These are phyloP conservation scores for Boletus tylopilopsis DNA, from an alignment of 768 basidiomycete species.

Conservation along the genomic window DNA sequence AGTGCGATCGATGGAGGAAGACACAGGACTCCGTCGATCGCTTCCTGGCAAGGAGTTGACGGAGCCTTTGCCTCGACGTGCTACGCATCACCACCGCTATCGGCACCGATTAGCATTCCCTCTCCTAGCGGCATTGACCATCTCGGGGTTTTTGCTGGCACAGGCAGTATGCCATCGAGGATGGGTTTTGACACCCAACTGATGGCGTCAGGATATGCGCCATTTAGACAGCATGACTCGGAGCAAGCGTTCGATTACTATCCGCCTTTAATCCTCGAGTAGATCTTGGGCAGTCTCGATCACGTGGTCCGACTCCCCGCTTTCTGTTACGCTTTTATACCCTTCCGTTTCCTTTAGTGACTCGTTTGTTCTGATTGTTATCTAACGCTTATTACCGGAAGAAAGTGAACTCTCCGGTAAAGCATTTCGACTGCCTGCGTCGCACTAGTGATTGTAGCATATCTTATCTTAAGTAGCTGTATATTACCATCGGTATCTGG, in stretches of 20 bases:
- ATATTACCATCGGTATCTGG: conserved; percentile 10
- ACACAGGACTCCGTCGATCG: conserved; percentile 19
- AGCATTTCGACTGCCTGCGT: conserved; percentile 7
- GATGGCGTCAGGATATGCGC: conserved; percentile 26
- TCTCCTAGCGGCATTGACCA: conserved; percentile 34
- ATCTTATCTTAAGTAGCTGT: conserved; percentile 11
- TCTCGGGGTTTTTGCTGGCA: conserved; percentile 57
- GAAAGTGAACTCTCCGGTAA: conserved; percentile 8
- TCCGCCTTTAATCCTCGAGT: conserved; percentile 24
- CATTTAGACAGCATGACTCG: conserved; percentile 27
- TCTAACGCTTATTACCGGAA: conserved; percentile 2
- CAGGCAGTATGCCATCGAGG: conserved; percentile 36
- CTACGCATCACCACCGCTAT: conserved; percentile 33
- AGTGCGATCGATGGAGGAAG: conserved; percentile 10
- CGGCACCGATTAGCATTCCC: conserved; percentile 34
- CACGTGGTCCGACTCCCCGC: background rate
- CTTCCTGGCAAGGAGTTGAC: conserved; percentile 25
- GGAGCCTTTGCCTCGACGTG: conserved; percentile 17
- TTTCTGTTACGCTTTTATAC: too few relatives aligned
- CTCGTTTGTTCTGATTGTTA: background rate
- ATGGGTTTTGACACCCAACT: conserved; percentile 21
- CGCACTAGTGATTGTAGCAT: conserved; percentile 22
- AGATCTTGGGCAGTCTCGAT: conserved; percentile 5
- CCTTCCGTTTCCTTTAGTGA: conserved; percentile 1
- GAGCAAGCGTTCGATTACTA: conserved; percentile 31